Evolutionary conservation across 176 grass and related monocot species (phyloP).

Genomic region (Oryza brachyantha): DNA sequence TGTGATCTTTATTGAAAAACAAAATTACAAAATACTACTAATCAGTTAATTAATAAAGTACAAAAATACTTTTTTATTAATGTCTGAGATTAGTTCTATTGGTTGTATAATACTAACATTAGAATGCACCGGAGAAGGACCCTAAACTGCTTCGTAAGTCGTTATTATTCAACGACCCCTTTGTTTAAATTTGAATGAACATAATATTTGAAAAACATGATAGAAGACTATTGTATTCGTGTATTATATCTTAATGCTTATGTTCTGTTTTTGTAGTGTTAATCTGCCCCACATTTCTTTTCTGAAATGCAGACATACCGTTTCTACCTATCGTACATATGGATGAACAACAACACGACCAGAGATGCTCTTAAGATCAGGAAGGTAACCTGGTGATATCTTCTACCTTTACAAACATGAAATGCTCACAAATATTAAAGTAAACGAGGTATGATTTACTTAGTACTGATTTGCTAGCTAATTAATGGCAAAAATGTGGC

Average conservation of each 20-base stretch:
- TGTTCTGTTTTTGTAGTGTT: not conserved
- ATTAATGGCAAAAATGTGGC: not conserved
- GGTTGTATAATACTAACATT: too few species aligned
- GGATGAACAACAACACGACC: constrained; percentile 39
- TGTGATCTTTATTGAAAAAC: too few species aligned
- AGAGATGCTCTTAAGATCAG: constrained; percentile 45
- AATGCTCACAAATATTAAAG: not conserved
- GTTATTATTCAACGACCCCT: not conserved
- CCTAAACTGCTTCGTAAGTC: constrained; percentile 34
- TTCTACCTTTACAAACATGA: not conserved
- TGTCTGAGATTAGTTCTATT: too few species aligned
- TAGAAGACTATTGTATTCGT: too few species aligned
- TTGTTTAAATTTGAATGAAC: not conserved
- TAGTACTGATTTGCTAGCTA: not conserved
- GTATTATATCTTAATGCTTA: not conserved
- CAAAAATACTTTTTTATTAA: too few species aligned
- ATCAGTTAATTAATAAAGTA: too few species aligned
- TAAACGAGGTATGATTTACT: too few species aligned
- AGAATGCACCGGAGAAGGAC: not conserved
- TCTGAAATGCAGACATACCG: constrained; percentile 31
- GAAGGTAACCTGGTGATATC: constrained; percentile 31
- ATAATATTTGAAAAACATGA: not conserved
- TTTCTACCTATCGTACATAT: constrained; percentile 40
- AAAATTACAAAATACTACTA: too few species aligned
- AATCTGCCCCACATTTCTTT: not conserved